These are phyloP conservation scores for Trametes sp. DNA, from an alignment of 1,284 basidiomycete species.

Conservation along the genomic window DNA sequence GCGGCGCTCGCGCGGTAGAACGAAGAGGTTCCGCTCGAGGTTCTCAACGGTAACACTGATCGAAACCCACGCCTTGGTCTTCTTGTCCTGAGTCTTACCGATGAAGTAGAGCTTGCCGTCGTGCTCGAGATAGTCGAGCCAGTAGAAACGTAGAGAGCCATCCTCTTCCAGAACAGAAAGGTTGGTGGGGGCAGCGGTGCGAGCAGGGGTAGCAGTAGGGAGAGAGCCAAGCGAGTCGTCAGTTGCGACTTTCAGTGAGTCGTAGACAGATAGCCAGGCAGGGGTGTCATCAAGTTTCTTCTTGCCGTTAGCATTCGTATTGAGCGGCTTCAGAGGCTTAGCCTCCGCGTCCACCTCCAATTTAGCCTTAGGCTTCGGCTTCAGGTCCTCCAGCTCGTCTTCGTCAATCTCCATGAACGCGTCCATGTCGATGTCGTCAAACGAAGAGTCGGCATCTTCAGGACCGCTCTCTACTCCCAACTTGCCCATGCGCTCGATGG, in stretches of 20 bases:
- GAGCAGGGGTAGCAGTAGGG: constrained; percentile 43
- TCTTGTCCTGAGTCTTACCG: constrained; percentile 87
- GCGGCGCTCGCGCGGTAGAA: constrained; percentile 81
- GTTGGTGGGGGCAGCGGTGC: constrained; percentile 50
- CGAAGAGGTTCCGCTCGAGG: constrained; percentile 92
- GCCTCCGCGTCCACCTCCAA: constrained; percentile 36
- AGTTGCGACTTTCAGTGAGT: constrained; percentile 65
- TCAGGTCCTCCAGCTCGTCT: constrained; percentile 39
- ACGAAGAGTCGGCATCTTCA: constrained; percentile 53
- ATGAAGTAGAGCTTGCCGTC: constrained; percentile 84
- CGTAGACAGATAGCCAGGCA: constrained; percentile 81
- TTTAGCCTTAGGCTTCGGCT: constrained; percentile 36
- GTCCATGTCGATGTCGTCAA: constrained; percentile 67
- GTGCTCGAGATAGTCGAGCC: constrained; percentile 91
- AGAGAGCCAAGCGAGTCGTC: constrained; percentile 62
- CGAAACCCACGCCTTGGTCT: constrained; percentile 76
- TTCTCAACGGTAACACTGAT: constrained; percentile 89
- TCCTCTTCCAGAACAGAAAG: constrained; percentile 77
- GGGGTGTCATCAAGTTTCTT: constrained; percentile 61
- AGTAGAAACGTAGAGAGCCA: constrained; percentile 89
- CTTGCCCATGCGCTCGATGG: constrained; percentile 61
- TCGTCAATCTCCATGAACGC: constrained; percentile 57
- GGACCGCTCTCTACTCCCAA: constrained; percentile 64
- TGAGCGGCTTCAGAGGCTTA: constrained; percentile 38
- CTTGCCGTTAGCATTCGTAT: constrained; percentile 26